A percentile compares a stretch with the other conserved stretches of the same genome.
Conservation (phyloP, 768 basidiomycete genomes). For the Lyophyllum atratum region DNA sequence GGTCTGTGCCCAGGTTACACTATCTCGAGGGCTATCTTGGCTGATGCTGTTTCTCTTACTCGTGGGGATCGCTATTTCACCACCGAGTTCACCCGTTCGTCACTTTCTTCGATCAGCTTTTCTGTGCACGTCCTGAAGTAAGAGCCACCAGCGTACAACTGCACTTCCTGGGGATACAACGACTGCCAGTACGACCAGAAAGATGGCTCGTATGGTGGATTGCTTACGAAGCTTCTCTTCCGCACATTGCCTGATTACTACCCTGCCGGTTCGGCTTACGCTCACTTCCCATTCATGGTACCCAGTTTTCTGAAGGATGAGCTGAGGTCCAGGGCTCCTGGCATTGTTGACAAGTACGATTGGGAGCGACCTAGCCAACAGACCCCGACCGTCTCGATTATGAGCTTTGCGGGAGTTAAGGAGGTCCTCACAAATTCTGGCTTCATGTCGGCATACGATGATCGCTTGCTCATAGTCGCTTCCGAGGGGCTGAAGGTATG, state of each 20-base stretch:
- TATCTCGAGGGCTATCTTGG: constrained; percentile 81
- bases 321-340: constrained; percentile 30
- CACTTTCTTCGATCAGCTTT: background rate
- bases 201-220: constrained; percentile 77
- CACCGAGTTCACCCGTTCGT: constrained; percentile 73
- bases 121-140: background rate
- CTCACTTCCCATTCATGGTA: constrained; percentile 80
- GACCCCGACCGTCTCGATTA: constrained; percentile 25
- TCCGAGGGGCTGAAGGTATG: constrained; percentile 24
- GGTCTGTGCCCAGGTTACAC: constrained; percentile 85
- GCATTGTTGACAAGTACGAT: constrained; percentile 47
- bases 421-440: constrained; percentile 30
- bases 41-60: constrained; percentile 74
- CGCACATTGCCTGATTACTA: constrained; percentile 71
- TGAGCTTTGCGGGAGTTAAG: constrained; percentile 34
- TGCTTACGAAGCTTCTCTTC: constrained; percentile 74
- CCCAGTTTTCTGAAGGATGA: constrained; percentile 50
- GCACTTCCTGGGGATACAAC: constrained; percentile 79
- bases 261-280: constrained; percentile 63
- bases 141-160: constrained; percentile 54
- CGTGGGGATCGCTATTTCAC: constrained; percentile 84
- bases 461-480: constrained; percentile 32
- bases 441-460: constrained; percentile 35
- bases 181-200: constrained; percentile 64
- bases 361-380: constrained; percentile 53